Evolutionary conservation across 176 grass and related monocot genomes (phyloP).

Genomic region (Eleusine coracana): DNA sequence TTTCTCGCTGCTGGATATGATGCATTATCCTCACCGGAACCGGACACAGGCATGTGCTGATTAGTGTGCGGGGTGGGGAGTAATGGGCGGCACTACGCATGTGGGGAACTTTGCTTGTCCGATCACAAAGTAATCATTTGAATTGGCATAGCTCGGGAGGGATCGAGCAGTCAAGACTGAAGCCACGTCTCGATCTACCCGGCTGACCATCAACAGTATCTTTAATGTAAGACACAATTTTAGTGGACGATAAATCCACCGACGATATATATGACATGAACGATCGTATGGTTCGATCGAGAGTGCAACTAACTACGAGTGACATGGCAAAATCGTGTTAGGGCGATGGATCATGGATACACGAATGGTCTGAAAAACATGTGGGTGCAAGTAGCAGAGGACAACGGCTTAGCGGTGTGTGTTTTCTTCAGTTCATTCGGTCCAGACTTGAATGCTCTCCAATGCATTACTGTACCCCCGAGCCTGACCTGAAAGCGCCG

Average conservation of each 20-base stretch:
- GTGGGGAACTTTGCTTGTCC: conserved; percentile 12
- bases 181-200: not conserved
- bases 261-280: not conserved
- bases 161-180: not conserved
- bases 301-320: too few species aligned
- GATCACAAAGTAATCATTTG: not conserved
- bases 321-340: too few species aligned
- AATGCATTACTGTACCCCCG: not conserved
- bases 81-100: conserved; percentile 19
- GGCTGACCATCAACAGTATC: not conserved
- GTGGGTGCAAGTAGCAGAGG: not conserved
- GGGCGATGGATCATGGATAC: not conserved
- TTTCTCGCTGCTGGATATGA: conserved; percentile 1
- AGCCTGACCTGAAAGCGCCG: conserved; percentile 27
- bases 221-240: not conserved
- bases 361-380: not conserved
- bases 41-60: conserved; percentile 47
- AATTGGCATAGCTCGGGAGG: not conserved
- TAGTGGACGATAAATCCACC: not conserved
- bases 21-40: conserved; percentile 31
- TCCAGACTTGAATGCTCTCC: not conserved
- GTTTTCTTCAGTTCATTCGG: not conserved
- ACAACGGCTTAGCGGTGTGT: too few species aligned
- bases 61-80: conserved; percentile 12
- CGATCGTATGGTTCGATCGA: not conserved